Conservation (phyloP, 148 eudicot species). For the Pharnaceum exiguum region DNA sequence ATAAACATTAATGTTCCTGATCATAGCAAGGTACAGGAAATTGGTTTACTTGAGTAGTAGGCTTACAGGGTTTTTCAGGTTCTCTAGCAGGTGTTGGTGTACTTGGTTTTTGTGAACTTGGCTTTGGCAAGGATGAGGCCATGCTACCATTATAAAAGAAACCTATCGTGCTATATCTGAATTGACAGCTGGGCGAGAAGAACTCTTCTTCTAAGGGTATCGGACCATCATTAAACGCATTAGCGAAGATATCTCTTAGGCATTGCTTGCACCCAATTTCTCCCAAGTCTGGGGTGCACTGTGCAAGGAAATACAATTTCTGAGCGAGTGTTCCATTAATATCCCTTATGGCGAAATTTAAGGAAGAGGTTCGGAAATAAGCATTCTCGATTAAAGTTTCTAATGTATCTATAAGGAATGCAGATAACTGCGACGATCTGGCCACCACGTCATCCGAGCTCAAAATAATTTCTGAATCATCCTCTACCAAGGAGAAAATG, state of each 20-base stretch:
- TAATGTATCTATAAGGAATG: no score
- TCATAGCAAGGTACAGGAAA: background rate
- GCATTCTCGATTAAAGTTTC: background rate
- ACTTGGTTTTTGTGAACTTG: no score
- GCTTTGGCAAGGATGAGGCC: no score
- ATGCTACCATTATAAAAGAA: no score
- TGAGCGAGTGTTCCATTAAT: background rate
- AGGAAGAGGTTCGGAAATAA: background rate
- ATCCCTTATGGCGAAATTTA: background rate
- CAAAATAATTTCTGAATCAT: background rate
- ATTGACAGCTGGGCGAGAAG: conserved; percentile 6
- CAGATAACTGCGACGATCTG: background rate
- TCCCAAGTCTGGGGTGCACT: conserved; percentile 14
- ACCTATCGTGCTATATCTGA: background rate
- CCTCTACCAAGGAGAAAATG: background rate
- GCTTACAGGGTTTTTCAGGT: no score
- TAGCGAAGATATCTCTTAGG: background rate
- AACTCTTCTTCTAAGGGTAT: background rate
- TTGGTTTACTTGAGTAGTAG: no score
- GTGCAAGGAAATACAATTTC: conserved; percentile 11
- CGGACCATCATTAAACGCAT: background rate
- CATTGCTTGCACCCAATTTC: conserved; percentile 2
- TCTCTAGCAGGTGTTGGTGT: no score
- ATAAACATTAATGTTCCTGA: no score
- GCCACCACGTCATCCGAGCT: background rate